phyloP scores from a whole-genome alignment of 1,284 basidiomycete species.

The Singerocomus inundabilis region DNA sequence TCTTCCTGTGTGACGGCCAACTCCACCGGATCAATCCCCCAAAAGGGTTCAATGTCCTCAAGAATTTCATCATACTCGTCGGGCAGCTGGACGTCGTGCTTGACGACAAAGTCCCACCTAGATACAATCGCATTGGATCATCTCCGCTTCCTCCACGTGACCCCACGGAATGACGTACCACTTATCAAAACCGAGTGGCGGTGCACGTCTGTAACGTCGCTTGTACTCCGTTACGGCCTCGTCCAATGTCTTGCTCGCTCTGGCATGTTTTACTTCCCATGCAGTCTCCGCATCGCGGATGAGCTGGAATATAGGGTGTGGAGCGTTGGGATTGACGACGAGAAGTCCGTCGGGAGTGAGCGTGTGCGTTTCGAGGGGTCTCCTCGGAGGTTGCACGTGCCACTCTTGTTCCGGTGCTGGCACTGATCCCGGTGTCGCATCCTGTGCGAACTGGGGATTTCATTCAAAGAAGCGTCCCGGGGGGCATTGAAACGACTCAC shows the following conservation, averaged over 20 bases:
- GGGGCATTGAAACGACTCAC: not conserved
- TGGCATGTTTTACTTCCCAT: conserved; percentile 41
- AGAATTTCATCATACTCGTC: conserved; percentile 61
- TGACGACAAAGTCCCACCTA: conserved; percentile 57
- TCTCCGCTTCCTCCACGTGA: not conserved
- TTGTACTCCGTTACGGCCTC: conserved; percentile 48
- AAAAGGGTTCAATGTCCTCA: conserved; percentile 52
- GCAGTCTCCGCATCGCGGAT: conserved; percentile 39
- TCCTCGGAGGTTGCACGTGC: not conserved
- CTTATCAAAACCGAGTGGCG: too few relatives aligned
- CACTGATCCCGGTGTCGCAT: too few relatives aligned
- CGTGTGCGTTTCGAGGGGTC: conserved; percentile 21
- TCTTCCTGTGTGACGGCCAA: conserved; percentile 39
- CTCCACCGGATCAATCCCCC: conserved; percentile 50
- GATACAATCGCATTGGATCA: too few relatives aligned
- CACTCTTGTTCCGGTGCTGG: not conserved
- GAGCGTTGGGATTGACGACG: conserved; percentile 31
- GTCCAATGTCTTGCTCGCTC: conserved; percentile 45
- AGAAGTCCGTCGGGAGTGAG: conserved; percentile 32
- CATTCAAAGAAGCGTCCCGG: not conserved
- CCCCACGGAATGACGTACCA: too few relatives aligned
- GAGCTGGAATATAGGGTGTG: conserved; percentile 46
- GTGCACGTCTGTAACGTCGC: conserved; percentile 39
- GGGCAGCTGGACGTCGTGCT: conserved; percentile 53
- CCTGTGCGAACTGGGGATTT: not conserved